These are phyloP conservation scores for Pharnaceum exiguum DNA, from an alignment of 148 eudicot species.

Conservation along the genomic window DNA sequence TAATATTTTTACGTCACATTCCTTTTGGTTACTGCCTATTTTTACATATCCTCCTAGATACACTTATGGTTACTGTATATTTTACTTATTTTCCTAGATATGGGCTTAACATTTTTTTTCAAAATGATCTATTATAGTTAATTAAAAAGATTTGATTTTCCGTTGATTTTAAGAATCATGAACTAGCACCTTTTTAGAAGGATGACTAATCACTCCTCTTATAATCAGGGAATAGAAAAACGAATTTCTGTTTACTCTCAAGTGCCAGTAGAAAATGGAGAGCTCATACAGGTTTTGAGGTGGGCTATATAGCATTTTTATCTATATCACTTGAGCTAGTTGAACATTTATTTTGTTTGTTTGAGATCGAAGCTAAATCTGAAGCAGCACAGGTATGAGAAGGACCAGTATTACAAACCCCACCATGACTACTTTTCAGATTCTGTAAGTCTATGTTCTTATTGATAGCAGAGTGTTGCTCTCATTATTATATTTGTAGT, in stretches of 20 bases:
- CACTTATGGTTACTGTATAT: too few relatives aligned
- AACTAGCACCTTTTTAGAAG: neutral
- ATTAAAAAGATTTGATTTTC: neutral
- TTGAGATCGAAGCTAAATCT: conserved; percentile 42
- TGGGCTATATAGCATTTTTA: conserved; percentile 17
- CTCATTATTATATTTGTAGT: neutral
- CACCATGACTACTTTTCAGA: conserved; percentile 96
- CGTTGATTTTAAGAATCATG: neutral
- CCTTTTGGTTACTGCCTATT: too few relatives aligned
- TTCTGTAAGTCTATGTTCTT: conserved; percentile 39
- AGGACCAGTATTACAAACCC: conserved; percentile 73
- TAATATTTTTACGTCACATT: too few relatives aligned
- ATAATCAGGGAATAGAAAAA: conserved; percentile 79
- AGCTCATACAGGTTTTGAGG: conserved; percentile 93
- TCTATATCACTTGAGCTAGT: neutral
- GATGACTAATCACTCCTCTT: neutral
- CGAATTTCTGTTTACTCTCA: conserved; percentile 91
- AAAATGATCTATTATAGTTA: too few relatives aligned
- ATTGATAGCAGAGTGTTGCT: neutral
- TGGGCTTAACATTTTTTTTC: too few relatives aligned
- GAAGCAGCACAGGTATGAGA: conserved; percentile 83
- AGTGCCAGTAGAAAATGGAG: conserved; percentile 89
- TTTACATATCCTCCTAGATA: too few relatives aligned
- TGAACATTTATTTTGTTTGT: conserved; percentile 22
- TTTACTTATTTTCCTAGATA: too few relatives aligned